These are phyloP conservation scores for Rhizopogon sp. DNA, from an alignment of 768 basidiomycete species.

Conservation along the genomic window DNA sequence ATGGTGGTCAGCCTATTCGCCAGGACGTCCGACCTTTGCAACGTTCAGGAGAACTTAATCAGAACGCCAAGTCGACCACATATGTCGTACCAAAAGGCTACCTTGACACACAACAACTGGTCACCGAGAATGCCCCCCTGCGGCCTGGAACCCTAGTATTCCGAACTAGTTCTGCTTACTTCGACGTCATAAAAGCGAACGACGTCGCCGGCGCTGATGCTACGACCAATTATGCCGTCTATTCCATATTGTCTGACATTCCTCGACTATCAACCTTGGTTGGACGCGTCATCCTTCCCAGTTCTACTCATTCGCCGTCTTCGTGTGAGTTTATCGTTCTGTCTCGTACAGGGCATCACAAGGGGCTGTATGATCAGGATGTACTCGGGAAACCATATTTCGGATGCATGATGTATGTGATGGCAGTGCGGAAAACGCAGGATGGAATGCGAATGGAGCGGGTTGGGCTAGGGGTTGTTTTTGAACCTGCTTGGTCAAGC, in stretches of 20 bases:
- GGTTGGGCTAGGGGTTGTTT: slow-evolving; percentile 13
- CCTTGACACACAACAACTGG: neutral
- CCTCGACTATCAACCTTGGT: neutral
- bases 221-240: neutral
- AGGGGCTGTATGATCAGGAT: slow-evolving; percentile 9
- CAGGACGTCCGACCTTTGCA: slow-evolving; percentile 8
- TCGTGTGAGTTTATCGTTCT: slow-evolving; percentile 13
- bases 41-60: neutral
- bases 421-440: slow-evolving; percentile 9
- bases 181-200: slow-evolving; percentile 6
- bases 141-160: slow-evolving; percentile 17
- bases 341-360: slow-evolving; percentile 3
- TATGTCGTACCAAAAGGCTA: slow-evolving; percentile 2
- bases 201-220: neutral
- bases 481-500: slow-evolving; percentile 13
- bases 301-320: slow-evolving; percentile 3
- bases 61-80: neutral
- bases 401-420: slow-evolving; percentile 14
- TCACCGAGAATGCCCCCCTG: neutral
- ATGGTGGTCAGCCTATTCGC: slow-evolving; percentile 4
- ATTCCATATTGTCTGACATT: slow-evolving; percentile 8
- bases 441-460: slow-evolving; percentile 10
- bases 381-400: slow-evolving; percentile 8
- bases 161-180: slow-evolving; percentile 10
- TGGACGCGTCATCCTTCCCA: slow-evolving; percentile 14